Base-by-base conservation (phyloP, 2,329 filamentous ascomycete genomes). In the Penicillium sp. region DNA sequence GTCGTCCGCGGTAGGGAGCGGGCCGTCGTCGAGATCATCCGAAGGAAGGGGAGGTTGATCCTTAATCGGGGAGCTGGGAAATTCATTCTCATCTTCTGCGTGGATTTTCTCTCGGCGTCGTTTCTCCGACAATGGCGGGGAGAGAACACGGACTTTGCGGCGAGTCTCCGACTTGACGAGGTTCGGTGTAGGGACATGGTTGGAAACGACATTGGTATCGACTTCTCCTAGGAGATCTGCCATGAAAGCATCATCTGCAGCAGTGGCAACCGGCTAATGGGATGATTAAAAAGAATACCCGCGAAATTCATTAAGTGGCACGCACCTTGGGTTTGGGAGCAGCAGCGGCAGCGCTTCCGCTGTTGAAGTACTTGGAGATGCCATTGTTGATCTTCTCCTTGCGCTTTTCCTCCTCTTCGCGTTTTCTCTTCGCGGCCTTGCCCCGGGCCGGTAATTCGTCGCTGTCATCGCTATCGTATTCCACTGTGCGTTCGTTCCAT, bases 281-380 rank as follows among this genome's bases (percentile, higher is more conserved):
- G 54, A 13, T 12, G 36, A 43, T 53, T 37, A 49, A 38, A 16
- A 30, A 3, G 6, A 17, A 4, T 12, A 8, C 3, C 20, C 30
- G 12, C 11, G 9, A 30, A n/a, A 27, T 6, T 11, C 25, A n/a
- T 6, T 4, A 25, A 18, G 15, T 38, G 32, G 28, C 23, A 50
- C 64, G 41, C 65, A 89, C 87, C 76, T 95, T 96, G 12, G 84
- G 74, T 61, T 95, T 96, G 10, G 82, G 72, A 34, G 75, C 65
- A 48, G 75, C 75, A 42, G 68, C 63, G 25, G 70, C 64, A 23
- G 78, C 76, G 37, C 43, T 46, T 17, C 86, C 87, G 52, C 84
- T 85, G 51, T 77, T 90, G 62, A 98, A 96, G 67, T 93, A 98
- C 56, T 93, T 90, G 65, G 83, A 88, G 60, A 98, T 96, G 52